phyloP scores from a whole-genome alignment of 2,329 filamentous ascomycete genomes.

The Trichoderma arundinaceum region DNA sequence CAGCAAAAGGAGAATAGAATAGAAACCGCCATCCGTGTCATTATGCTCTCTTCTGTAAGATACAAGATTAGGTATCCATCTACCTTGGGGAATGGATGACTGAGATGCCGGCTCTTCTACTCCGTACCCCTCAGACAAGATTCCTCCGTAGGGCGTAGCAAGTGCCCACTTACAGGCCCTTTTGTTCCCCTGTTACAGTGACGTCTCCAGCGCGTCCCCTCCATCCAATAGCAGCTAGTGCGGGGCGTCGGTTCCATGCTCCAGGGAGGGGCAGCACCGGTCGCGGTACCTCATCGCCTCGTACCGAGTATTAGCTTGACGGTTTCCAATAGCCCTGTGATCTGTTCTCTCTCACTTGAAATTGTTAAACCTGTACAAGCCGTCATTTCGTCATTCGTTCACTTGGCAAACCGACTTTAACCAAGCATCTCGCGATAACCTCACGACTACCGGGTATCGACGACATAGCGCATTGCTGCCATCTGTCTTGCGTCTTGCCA shows the following conservation, averaged over 20 bases:
- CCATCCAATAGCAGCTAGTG: conserved; percentile 24
- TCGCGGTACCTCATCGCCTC: background rate
- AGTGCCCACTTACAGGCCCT: too few species aligned
- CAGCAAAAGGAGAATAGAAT: too few species aligned
- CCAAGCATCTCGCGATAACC: background rate
- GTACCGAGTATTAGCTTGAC: background rate
- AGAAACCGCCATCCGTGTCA: too few species aligned
- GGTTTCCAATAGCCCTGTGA: conserved; percentile 7
- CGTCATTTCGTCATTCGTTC: background rate
- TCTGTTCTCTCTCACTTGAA: background rate
- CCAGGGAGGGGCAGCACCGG: conserved; percentile 17
- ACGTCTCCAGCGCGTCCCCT: conserved; percentile 24
- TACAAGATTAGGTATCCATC: too few species aligned
- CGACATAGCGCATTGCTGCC: background rate
- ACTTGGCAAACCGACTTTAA: background rate
- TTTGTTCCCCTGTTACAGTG: conserved; percentile 18
- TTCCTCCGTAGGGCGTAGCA: background rate
- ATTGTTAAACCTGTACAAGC: too few species aligned
- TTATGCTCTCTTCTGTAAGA: too few species aligned
- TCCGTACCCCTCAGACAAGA: background rate
- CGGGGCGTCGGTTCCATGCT: conserved; percentile 14
- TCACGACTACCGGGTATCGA: background rate
- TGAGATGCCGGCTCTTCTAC: too few species aligned
- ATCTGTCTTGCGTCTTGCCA: background rate
- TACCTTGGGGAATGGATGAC: too few species aligned